Conservation (phyloP, 177 flowering plant genomes). For the Vitis hybrid region DNA sequence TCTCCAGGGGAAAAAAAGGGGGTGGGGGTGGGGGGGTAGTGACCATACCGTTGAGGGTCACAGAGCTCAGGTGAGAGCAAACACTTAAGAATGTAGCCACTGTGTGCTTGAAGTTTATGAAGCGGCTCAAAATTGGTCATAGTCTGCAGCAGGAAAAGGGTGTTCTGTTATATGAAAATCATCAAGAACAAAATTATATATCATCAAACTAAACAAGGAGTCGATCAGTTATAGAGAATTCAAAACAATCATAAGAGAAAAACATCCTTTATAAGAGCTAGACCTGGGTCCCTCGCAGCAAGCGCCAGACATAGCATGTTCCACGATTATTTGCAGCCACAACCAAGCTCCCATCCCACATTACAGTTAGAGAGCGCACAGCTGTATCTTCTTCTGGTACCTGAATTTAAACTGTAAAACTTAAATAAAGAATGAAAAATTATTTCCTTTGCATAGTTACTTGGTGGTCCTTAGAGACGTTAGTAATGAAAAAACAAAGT, state of each 20-base stretch:
- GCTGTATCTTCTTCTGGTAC: slow-evolving; percentile 99
- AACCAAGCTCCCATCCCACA: slow-evolving; percentile 99
- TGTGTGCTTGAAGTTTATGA: slow-evolving; percentile 91
- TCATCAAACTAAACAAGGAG: too few species aligned
- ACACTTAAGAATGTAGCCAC: slow-evolving; percentile 88
- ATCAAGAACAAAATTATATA: too few species aligned
- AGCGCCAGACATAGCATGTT: slow-evolving; percentile 97
- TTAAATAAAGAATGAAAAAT: too few species aligned
- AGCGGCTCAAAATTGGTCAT: slow-evolving; percentile 98
- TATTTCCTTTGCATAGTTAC: too few species aligned
- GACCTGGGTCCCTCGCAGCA: slow-evolving; percentile 87
- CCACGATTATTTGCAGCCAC: slow-evolving; percentile 97
- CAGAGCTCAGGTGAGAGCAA: slow-evolving; percentile 89
- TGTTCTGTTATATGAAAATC: too few species aligned
- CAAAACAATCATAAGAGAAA: not conserved
- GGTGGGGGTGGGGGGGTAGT: not conserved
- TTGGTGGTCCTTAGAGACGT: too few species aligned
- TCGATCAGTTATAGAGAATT: too few species aligned
- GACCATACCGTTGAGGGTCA: slow-evolving; percentile 66
- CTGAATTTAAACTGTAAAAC: slow-evolving; percentile 29
- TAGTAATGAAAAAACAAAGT: too few species aligned
- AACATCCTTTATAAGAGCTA: too few species aligned
- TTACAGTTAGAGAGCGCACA: slow-evolving; percentile 88
- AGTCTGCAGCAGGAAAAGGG: slow-evolving; percentile 45
- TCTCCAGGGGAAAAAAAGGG: not conserved